Evolutionary conservation across 2,329 filamentous ascomycete genomes (phyloP).

Genomic region (Epichloe hybrida): DNA sequence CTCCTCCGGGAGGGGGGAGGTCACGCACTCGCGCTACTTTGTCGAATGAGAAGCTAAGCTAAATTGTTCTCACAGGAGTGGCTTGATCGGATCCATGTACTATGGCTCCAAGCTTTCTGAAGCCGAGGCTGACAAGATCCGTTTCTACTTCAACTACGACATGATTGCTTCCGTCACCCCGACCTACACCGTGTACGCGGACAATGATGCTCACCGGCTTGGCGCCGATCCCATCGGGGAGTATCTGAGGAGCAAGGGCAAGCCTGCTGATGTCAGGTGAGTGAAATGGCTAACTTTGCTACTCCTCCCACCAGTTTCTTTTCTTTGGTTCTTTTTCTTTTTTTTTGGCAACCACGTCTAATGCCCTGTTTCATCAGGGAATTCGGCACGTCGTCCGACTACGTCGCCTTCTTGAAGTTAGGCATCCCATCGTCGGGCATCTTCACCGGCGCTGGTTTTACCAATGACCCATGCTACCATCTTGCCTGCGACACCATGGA

Average conservation of each 20-base stretch:
- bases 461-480: slow-evolving; percentile 25
- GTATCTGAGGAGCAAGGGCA: slow-evolving; percentile 16
- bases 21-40: no score
- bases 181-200: slow-evolving; percentile 25
- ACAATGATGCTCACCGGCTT: slow-evolving; percentile 23
- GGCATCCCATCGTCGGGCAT: slow-evolving; percentile 24
- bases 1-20: no score
- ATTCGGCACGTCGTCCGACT: slow-evolving; percentile 24
- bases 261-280: slow-evolving; percentile 15
- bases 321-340: no score
- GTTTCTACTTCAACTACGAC: slow-evolving; percentile 58
- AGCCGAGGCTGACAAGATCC: slow-evolving; percentile 38
- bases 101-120: slow-evolving; percentile 23
- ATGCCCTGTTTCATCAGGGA: slow-evolving; percentile 2
- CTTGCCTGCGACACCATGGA: slow-evolving; percentile 24
- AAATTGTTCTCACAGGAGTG: slow-evolving; percentile 14
- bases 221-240: slow-evolving; percentile 19
- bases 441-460: slow-evolving; percentile 22
- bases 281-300: not conserved
- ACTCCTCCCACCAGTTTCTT: no score
- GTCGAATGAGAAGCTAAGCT: no score
- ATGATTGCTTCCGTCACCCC: slow-evolving; percentile 45
- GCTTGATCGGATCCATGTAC: slow-evolving; percentile 29
- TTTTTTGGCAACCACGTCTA: not conserved
- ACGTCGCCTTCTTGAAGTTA: slow-evolving; percentile 23